A percentile compares a stretch with the other conserved stretches of the same genome.
Conservation (phyloP, 495 filamentous ascomycete genomes). For the Hypoxylon fragiforme region DNA sequence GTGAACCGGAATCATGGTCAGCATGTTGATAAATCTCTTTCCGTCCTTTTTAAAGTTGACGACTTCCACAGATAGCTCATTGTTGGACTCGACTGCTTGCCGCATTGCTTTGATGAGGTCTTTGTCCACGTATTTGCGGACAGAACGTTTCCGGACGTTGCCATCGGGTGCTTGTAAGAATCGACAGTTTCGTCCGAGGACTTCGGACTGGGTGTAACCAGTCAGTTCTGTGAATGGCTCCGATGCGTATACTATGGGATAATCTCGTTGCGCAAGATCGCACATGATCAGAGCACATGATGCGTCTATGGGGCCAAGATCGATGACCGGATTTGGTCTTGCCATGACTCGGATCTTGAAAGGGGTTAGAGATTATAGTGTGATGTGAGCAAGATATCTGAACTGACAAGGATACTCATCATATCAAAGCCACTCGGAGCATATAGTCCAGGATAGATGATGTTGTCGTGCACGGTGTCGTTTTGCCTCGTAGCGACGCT, state of each 20-base stretch:
- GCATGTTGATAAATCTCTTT: slow-evolving; percentile 46
- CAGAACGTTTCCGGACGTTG: slow-evolving; percentile 33
- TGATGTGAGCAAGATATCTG: neutral
- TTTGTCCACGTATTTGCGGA: slow-evolving; percentile 42
- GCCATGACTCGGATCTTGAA: slow-evolving; percentile 40
- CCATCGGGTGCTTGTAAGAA: slow-evolving; percentile 53
- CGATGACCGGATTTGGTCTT: slow-evolving; percentile 49
- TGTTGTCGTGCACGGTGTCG: slow-evolving; percentile 37
- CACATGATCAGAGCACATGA: slow-evolving; percentile 54
- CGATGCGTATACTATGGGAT: slow-evolving; percentile 55
- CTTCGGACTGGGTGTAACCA: slow-evolving; percentile 47
- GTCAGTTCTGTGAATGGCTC: slow-evolving; percentile 48
- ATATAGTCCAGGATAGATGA: slow-evolving; percentile 55
- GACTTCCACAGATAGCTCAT: slow-evolving; percentile 49
- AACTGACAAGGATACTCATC: slow-evolving; percentile 51
- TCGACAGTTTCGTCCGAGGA: slow-evolving; percentile 55
- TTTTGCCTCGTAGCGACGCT: slow-evolving; percentile 2
- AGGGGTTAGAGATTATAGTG: neutral
- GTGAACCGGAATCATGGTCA: slow-evolving; percentile 53
- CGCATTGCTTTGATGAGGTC: slow-evolving; percentile 44
- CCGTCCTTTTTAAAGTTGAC: slow-evolving; percentile 56
- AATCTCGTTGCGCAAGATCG: slow-evolving; percentile 48
- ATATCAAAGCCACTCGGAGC: slow-evolving; percentile 51
- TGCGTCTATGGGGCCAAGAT: slow-evolving; percentile 51
- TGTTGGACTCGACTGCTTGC: slow-evolving; percentile 41